Evolutionary conservation across 768 basidiomycete species (phyloP), one percentile per base, ranked within the genome.

Genomic region (Hirschioporus abietinus): DNA sequence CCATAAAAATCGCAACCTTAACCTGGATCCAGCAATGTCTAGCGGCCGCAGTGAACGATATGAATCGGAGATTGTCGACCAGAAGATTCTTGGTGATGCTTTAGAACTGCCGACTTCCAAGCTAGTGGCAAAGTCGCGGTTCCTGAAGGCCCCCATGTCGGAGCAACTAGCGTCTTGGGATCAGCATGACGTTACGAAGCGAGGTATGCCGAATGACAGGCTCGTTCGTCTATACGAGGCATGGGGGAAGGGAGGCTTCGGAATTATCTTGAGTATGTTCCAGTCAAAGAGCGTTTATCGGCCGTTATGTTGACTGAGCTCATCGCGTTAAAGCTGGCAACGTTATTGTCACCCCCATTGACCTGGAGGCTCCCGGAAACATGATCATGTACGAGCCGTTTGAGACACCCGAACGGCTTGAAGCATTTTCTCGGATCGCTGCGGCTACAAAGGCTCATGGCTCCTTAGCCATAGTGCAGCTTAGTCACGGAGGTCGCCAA

Each of bases 221-320:
- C 75, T 76, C 8, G 58, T 75, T 58, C 73, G 77, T 27, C 74
- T 76, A 1, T 76, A 76, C 62, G 77, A 76, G 60, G 78, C 76
- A 1, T 76, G 76, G 76, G 76, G 72, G 27, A 70, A 66, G 67
- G 76, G 77, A 2, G 71, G 71, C 7, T 74, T 77, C 65, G 76
- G 76, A 77, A 69, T 17, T 15, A 36, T 24, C 20, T 10, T 36
- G 20, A 65, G 60, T 15, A n/a, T 30, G 20, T 12, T 25, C 5
- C 68, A 20, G n/a, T n/a, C n/a, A 76, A 59, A n/a, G 24, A 7
- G 60, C n/a, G 57, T 60, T 20, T 9, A 63, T 78, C 76, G 76
- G 7, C 72, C 77, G 23, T 74, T 78, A 18, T 64, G 78, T 63
- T 64, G 78, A 76, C 65, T 76, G 72, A 27, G 76, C 72, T 9